A percentile compares a stretch with the other conserved stretches of the same genome.
Conservation (phyloP, 352 stramenopile species). For the Pythium chondricola region DNA sequence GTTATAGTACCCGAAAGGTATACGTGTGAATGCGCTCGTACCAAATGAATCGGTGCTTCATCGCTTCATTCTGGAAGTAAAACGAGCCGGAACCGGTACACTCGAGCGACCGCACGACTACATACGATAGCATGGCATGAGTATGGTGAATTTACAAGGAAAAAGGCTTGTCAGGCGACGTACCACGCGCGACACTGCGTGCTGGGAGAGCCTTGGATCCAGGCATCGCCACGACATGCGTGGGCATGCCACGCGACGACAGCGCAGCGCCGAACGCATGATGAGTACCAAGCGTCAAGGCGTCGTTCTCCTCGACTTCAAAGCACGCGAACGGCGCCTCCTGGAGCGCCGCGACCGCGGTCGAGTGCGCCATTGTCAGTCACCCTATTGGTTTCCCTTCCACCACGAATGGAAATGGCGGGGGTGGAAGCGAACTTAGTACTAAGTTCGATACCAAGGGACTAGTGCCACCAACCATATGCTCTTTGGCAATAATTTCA, state of each 20-base stretch:
- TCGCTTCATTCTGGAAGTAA: constrained; percentile 64
- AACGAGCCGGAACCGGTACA: constrained; percentile 61
- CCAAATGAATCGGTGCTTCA: constrained; percentile 67
- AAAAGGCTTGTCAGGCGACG: too few species aligned
- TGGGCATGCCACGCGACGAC: constrained; percentile 9
- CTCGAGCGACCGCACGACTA: constrained; percentile 51
- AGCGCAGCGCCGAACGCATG: neutral
- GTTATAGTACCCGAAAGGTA: neutral
- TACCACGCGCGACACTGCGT: constrained; percentile 55
- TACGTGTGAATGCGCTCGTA: too few species aligned
- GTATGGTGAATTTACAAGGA: neutral
- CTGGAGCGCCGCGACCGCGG: constrained; percentile 38
- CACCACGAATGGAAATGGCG: constrained; percentile 4
- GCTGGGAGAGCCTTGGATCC: constrained; percentile 24
- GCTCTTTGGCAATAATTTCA: too few species aligned
- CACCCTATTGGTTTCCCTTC: constrained; percentile 11
- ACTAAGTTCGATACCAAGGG: neutral
- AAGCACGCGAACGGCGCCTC: constrained; percentile 71
- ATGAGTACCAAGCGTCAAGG: neutral
- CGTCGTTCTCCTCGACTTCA: constrained; percentile 42
- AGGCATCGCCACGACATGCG: constrained; percentile 30
- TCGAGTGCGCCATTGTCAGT: neutral
- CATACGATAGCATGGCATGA: neutral
- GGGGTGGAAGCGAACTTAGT: constrained; percentile 8
- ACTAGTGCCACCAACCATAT: too few species aligned